Base-by-base conservation (phyloP, 805 yeast species). In the Blastobotrys terrestris region DNA sequence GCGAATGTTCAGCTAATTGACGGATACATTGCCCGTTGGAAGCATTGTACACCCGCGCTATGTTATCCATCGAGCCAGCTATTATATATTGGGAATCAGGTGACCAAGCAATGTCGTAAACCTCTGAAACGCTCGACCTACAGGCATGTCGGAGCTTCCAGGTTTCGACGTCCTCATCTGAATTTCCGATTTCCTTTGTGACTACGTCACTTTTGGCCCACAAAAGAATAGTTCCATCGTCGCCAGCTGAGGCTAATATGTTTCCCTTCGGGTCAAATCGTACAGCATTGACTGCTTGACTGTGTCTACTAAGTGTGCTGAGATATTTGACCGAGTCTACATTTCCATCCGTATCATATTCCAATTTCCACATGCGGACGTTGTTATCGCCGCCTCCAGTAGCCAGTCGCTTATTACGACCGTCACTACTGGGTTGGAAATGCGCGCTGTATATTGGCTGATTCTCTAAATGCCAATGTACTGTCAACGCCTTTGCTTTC, bases 341-440 rank as follows among this genome's bases (percentile, higher is more conserved):
- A 5, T 49, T 55, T 39, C 67, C 58, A 48, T 64, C 65, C 18
- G 50, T 49, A 20, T 65, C 61, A 35, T 62, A 62, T 2, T 62
- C 58, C 31, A 73, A 56, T 44, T 64, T 55, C 75, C 77, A 70
- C 26, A 70, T 51, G 49, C 97, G 75, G n/a, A 89, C 85, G 60
- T 87, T 87, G 65, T 85, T 87, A 67, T 94, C 99, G 43, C 97
- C 97, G 20, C 98, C 98, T 0, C 89, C 96, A 0, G 98, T 92
- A 2, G 84, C 92, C 39, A 92, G 70, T 48, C 95, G 76, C 16
- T 46, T 31, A 20, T 51, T 45, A 4, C 43, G 43, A 39, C 60
- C 39, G 14, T 50, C 49, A 11, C 47, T 44, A 43, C 60, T 8
- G 21, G 50, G 52, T 51, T 51, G 54, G 51, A 48, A 31, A 48